Evolutionary conservation across 192 early-diverging fungal species (phyloP), one percentile per base, ranked within the genome.

Genomic region (Powellomyces hirtus): DNA sequence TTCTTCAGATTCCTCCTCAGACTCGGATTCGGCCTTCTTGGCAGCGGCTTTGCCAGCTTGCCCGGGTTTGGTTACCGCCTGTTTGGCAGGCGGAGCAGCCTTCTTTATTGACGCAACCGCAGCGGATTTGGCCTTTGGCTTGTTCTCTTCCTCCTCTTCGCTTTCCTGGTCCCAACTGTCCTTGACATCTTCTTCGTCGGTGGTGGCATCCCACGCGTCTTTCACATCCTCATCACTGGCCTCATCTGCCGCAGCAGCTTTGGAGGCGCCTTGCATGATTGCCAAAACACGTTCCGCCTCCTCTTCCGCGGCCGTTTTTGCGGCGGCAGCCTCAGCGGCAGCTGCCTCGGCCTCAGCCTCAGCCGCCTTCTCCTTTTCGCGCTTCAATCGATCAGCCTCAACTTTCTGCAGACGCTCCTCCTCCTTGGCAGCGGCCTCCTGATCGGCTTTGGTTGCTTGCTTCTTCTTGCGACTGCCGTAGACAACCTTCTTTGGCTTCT

Each of bases 381-480:
- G 55, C 33, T 44, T 51, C 29, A 50, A 18, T 13, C 40, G 40
- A 8, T 64, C 27, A 45, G 52, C 73, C 45, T 75, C 72, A 51
- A 63, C 56, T 2, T 65, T 51, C 38, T 75, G 66, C 35, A 79
- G 73, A 26, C 73, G 70, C 62, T 86, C 82, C 24, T 83, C 81
- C 18, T 72, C 49, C 72, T 62, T 78, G 8, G 68, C 76, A 38
- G 79, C 45, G 0, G 68, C 77, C 24, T 84, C 20, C 38, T 71
- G 73, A 72, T 79, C 74, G 26, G 60, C 51, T 29, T 73, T 70
- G 38, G 22, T n/a, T 7, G 34, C 33, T 57, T 50, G 22, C 36
- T 37, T 16, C 84, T 90, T 94, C 83, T 90, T 92, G 60, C 88
- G 89, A 40, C 84, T 92, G 35, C 77, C 78, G 55, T 94, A 94